These are phyloP conservation scores for Cyberlindnera mrakii DNA, from an alignment of 805 yeast species.

Conservation along the genomic window DNA sequence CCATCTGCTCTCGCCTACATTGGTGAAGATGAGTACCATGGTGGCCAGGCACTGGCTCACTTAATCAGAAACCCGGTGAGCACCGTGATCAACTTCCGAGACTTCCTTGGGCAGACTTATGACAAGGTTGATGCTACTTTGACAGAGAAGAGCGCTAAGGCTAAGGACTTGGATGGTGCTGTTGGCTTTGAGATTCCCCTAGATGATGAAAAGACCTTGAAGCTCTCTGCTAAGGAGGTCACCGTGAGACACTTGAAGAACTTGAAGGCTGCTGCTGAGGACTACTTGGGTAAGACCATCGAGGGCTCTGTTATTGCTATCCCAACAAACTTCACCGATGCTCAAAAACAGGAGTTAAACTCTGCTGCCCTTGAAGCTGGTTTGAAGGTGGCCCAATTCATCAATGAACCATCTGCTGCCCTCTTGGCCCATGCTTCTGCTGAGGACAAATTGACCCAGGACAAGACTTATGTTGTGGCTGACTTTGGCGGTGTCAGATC, in stretches of 20 bases:
- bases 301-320: constrained; percentile 85
- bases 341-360: constrained; percentile 60
- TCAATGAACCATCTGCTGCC: constrained; percentile 91
- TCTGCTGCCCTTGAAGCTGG: constrained; percentile 66
- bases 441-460: constrained; percentile 36
- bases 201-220: constrained; percentile 36
- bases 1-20: constrained; percentile 90
- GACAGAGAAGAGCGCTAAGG: constrained; percentile 61
- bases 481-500: constrained; percentile 96
- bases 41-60: constrained; percentile 92
- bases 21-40: constrained; percentile 94
- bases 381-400: constrained; percentile 74
- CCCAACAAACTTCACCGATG: constrained; percentile 79
- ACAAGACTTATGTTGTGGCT: constrained; percentile 82
- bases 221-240: constrained; percentile 66
- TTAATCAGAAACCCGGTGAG: constrained; percentile 81
- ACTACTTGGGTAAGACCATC: constrained; percentile 75
- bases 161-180: constrained; percentile 57
- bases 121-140: constrained; percentile 62
- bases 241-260: constrained; percentile 78
- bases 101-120: constrained; percentile 74
- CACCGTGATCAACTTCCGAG: constrained; percentile 90
- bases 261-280: constrained; percentile 84
- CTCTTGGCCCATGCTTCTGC: constrained; percentile 66
- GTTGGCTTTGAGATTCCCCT: constrained; percentile 57